A percentile compares a stretch with the other conserved stretches of the same genome.
These are phyloP conservation scores for Paspalum notatum DNA, from an alignment of 176 grass and related monocot species.

Conservation along the genomic window DNA sequence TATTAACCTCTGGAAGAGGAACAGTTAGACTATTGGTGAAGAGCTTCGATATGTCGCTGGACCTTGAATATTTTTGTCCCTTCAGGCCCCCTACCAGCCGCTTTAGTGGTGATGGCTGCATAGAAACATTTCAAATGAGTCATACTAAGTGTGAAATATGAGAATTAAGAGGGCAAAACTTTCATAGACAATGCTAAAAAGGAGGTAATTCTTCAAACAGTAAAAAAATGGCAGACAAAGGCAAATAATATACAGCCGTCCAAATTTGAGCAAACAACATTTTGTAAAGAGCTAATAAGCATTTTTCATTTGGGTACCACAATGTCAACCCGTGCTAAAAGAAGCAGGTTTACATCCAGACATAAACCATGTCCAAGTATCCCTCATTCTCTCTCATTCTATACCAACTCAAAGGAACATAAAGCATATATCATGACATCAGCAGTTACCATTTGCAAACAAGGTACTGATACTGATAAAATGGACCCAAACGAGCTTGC, in stretches of 20 bases:
- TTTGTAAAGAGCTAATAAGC: constrained; percentile 22
- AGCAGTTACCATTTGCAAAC: background rate
- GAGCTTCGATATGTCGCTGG: constrained; percentile 65
- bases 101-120: constrained; percentile 79
- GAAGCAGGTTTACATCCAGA: background rate
- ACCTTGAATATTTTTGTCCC: constrained; percentile 58
- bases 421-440: constrained; percentile 15
- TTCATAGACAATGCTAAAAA: constrained; percentile 3
- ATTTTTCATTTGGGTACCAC: constrained; percentile 18
- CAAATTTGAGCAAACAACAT: constrained; percentile 8
- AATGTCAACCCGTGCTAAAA: background rate
- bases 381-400: background rate
- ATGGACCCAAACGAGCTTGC: background rate
- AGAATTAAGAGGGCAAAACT: constrained; percentile 11
- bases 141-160: background rate
- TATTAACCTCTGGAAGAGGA: constrained; percentile 77
- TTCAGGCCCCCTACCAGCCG: constrained; percentile 63
- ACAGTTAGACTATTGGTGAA: constrained; percentile 76
- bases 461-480: constrained; percentile 15
- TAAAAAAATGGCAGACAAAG: constrained; percentile 14
- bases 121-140: constrained; percentile 44
- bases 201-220: background rate
- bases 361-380: constrained; percentile 8
- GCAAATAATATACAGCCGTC: constrained; percentile 9
- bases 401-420: constrained; percentile 17